Conservation (phyloP, 441 rosid species). For the Corymbia citriodora region DNA sequence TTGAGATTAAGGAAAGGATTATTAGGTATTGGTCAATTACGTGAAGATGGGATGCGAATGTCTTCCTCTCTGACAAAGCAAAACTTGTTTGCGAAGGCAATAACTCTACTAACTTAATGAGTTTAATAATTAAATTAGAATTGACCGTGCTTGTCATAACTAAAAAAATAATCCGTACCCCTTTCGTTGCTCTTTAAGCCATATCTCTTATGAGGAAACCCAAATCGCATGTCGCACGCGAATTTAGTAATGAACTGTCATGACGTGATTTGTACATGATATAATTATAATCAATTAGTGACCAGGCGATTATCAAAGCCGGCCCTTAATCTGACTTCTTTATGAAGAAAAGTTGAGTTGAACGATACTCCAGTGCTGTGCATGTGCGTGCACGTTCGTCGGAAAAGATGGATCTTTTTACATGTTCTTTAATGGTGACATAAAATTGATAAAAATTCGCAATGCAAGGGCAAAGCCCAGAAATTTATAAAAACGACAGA, state of each 20-base stretch:
- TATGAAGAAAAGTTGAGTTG: background rate
- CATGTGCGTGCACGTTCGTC: background rate
- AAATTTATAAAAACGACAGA: background rate
- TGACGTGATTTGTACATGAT: background rate
- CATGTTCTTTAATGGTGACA: background rate
- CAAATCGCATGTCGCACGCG: accelerated
- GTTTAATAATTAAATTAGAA: background rate
- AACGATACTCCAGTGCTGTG: background rate
- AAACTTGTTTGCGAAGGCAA: background rate
- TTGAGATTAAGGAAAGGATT: background rate
- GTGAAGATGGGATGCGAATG: background rate
- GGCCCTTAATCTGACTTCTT: background rate
- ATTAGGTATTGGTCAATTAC: background rate
- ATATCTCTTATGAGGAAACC: background rate
- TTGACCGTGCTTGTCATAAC: background rate
- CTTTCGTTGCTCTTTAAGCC: background rate
- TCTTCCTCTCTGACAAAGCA: background rate
- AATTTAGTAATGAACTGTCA: background rate
- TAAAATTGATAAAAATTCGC: background rate
- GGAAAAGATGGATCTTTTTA: background rate
- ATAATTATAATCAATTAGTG: background rate
- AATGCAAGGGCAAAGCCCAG: background rate
- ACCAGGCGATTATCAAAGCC: background rate
- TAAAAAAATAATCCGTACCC: background rate
- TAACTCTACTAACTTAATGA: background rate